Conservation (phyloP, 2,329 filamentous ascomycete genomes). For the Aspergillus fischeri region DNA sequence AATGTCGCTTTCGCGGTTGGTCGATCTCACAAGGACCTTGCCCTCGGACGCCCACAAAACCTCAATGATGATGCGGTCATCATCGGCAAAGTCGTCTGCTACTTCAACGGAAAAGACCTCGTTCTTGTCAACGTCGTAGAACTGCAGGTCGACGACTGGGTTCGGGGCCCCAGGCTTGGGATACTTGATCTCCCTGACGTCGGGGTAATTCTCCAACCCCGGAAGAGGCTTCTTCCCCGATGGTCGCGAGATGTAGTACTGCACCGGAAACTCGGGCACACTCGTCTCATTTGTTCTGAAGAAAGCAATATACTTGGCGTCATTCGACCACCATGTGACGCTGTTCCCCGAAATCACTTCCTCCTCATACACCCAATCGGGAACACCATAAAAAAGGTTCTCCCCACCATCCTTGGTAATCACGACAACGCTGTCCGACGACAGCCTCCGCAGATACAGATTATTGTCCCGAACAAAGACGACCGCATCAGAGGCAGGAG, state of each 20-base stretch:
- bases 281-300: constrained; percentile 88
- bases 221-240: constrained; percentile 64
- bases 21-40: constrained; percentile 83
- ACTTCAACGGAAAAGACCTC: constrained; percentile 78
- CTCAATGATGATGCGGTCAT: constrained; percentile 86
- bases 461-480: constrained; percentile 93
- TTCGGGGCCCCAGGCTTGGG: constrained; percentile 94
- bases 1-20: constrained; percentile 90
- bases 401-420: constrained; percentile 84
- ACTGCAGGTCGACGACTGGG: constrained; percentile 79
- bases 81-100: constrained; percentile 70
- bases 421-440: constrained; percentile 57
- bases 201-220: constrained; percentile 84
- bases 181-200: constrained; percentile 90
- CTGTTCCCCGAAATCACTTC: constrained; percentile 76
- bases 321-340: constrained; percentile 92
- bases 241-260: constrained; percentile 87
- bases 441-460: constrained; percentile 70
- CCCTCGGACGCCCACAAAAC: constrained; percentile 80
- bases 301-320: constrained; percentile 86
- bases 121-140: constrained; percentile 76
- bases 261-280: constrained; percentile 86
- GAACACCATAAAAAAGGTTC: constrained; percentile 90
- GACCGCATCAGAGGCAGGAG: constrained; percentile 77
- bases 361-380: constrained; percentile 94